Percentiles rank a stretch among this genome's conserved stretches.
phyloP scores from a whole-genome alignment of 2,329 filamentous ascomycete genomes.

The Talaromyces rugulosus region DNA sequence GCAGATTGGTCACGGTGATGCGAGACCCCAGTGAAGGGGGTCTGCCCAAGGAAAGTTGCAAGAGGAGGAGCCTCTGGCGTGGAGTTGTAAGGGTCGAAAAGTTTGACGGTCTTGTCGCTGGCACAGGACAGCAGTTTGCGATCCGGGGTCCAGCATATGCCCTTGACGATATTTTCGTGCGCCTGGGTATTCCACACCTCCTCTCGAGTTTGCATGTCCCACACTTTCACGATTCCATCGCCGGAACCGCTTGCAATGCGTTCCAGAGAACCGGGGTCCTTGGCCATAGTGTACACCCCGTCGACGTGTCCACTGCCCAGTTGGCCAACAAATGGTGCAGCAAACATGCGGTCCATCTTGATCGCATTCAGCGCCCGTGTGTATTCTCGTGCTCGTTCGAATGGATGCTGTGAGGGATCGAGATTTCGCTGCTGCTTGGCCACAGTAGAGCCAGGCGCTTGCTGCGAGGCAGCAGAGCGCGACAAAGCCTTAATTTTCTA shows the following conservation, averaged over 20 bases:
- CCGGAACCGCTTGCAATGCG: conserved; percentile 78
- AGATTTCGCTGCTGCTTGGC: conserved; percentile 51
- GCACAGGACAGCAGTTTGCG: conserved; percentile 82
- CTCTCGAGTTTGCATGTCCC: conserved; percentile 70
- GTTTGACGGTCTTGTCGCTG: conserved; percentile 78
- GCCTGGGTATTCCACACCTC: conserved; percentile 75
- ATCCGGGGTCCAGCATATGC: conserved; percentile 82
- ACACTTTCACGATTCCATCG: conserved; percentile 91
- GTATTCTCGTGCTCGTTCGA: conserved; percentile 85
- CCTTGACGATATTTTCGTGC: conserved; percentile 92
- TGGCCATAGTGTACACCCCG: conserved; percentile 76
- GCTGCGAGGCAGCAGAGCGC: conserved; percentile 43
- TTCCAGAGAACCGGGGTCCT: conserved; percentile 70
- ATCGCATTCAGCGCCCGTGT: conserved; percentile 75
- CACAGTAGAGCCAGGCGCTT: conserved; percentile 43
- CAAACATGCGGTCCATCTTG: conserved; percentile 91
- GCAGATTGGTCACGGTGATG: conserved; percentile 74
- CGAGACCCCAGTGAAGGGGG: conserved; percentile 77
- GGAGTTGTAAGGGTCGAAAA: conserved; percentile 85
- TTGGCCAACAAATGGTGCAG: conserved; percentile 76
- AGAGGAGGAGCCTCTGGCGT: conserved; percentile 64
- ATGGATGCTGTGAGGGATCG: conserved; percentile 82
- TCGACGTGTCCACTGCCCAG: conserved; percentile 90
- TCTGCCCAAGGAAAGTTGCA: conserved; percentile 77
- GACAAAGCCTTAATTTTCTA: conserved; percentile 57